Evolutionary conservation across 2,329 filamentous ascomycete species (phyloP).

Genomic region (Hypoxylon sp.): DNA sequence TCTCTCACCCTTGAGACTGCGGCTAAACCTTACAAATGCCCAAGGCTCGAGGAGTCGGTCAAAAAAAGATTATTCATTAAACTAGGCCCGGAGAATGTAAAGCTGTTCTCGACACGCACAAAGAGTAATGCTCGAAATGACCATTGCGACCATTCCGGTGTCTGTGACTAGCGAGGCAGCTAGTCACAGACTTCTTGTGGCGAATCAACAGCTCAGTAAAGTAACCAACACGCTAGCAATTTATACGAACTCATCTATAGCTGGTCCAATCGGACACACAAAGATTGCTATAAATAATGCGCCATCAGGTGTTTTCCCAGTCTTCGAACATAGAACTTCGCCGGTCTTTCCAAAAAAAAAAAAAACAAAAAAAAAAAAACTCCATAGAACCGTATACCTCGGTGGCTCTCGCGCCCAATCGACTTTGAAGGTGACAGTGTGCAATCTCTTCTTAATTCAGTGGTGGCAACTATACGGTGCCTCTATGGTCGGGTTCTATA

Average conservation of each 20-base stretch:
- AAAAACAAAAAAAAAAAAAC: not conserved
- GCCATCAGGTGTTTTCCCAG: too few species aligned
- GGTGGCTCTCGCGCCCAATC: not conserved
- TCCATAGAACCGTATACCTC: not conserved
- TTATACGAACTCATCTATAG: too few species aligned
- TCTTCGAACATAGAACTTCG: too few species aligned
- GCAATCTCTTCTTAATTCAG: not conserved
- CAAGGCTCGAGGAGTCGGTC: too few species aligned
- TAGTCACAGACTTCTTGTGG: not conserved
- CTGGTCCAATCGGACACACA: too few species aligned
- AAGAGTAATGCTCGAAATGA: not conserved
- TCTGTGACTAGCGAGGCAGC: too few species aligned
- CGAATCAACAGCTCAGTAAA: not conserved
- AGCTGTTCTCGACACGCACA: not conserved
- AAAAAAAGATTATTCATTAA: not conserved
- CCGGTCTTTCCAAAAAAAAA: too few species aligned
- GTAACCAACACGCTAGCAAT: not conserved
- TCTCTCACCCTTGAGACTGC: not conserved
- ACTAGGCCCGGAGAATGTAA: not conserved
- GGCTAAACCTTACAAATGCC: constrained; percentile 13
- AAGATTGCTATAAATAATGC: too few species aligned
- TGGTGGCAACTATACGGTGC: not conserved
- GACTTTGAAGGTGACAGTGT: not conserved
- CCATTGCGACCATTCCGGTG: not conserved
- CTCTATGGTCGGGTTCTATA: constrained; percentile 55